Evolutionary conservation across 192 early-diverging fungal genomes (phyloP), one percentile per base, ranked within the genome.

Genomic region (Coemansia sp.): DNA sequence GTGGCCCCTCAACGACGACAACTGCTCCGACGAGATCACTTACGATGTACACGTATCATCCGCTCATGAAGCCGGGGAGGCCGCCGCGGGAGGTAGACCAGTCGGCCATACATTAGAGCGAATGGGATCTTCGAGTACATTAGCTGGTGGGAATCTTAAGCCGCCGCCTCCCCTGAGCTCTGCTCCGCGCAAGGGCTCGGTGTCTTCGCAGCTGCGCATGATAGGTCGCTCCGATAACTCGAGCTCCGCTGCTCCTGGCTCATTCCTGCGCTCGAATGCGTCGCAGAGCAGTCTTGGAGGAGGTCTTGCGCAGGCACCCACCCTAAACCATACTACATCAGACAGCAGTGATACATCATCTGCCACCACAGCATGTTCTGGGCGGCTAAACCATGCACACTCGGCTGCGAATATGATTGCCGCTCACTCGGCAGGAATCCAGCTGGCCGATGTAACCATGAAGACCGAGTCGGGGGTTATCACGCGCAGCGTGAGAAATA

Each of bases 1-100:
- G 72, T 75, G 72, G 72, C 72, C 72, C 17, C 64, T 75, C 13
- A 75, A 75, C 36, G 65, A 67, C 43, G 72, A 75, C 57, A 67
- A 67, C 57, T 67, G 64, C 55, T 67, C 72, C 0, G 64, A 75
- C 43, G 72, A 75, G 30, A 57, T 75, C 9, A 26, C 38, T n/a
- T 56, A 67, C 25, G 72, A 75, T 17, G 64, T 68, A 19, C 64
- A 75, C 25, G 44, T 75, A 22, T 40, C 68, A 3, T n/a, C n/a
- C n/a, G n/a, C n/a, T n/a, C n/a, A n/a, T n/a, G n/a, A n/a, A n/a
- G n/a, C n/a, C n/a, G n/a, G n/a, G n/a, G n/a, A n/a, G n/a, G n/a
- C n/a, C n/a, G n/a, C n/a, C n/a, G n/a, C n/a, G n/a, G 27, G 28
- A 27, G 9, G 50, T 13, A 15, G 38, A 40, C 27, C 51, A 34